A percentile compares a stretch with the other conserved stretches of the same genome.
phyloP scores from a whole-genome alignment of 176 grass and related monocot genomes.

The Musa beccarii region DNA sequence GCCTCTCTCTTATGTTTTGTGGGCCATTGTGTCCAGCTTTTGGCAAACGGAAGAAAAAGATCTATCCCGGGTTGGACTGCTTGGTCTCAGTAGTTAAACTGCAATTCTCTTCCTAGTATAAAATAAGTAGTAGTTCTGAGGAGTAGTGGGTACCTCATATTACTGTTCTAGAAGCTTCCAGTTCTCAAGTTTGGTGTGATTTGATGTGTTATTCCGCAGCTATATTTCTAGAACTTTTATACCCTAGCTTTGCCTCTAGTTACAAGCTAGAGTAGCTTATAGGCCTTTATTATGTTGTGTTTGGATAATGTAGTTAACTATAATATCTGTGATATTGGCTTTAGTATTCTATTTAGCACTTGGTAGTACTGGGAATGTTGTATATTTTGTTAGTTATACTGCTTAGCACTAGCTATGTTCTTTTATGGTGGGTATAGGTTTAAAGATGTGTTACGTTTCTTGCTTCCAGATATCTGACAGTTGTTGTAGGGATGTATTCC shows the following conservation, averaged over 20 bases:
- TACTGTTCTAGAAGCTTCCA: slow-evolving; percentile 10
- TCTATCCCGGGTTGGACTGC: slow-evolving; percentile 24
- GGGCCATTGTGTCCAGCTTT: background rate
- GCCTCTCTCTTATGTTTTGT: background rate
- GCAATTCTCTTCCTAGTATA: slow-evolving; percentile 12
- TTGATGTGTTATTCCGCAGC: background rate
- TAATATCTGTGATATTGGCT: slow-evolving; percentile 10
- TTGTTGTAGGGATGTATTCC: background rate
- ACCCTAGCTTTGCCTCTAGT: slow-evolving; percentile 14
- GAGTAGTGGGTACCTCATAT: slow-evolving; percentile 3
- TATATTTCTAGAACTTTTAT: slow-evolving; percentile 5
- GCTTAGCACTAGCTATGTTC: background rate
- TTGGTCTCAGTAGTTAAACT: slow-evolving; percentile 20
- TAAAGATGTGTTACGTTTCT: background rate
- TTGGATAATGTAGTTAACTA: slow-evolving; percentile 5
- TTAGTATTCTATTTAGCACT: background rate
- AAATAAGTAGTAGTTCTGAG: slow-evolving; percentile 16
- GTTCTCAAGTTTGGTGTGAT: slow-evolving; percentile 13
- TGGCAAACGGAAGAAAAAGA: background rate
- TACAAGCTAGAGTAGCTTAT: slow-evolving; percentile 15
- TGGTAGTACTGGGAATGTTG: background rate
- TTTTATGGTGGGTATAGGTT: background rate
- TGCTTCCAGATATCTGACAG: background rate
- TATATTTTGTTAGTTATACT: background rate
- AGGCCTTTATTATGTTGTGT: background rate